Evolutionary conservation across 2,329 filamentous ascomycete species (phyloP), one percentile per base, ranked within the genome.

Genomic region (Neoscytalidium dimidiatum): DNA sequence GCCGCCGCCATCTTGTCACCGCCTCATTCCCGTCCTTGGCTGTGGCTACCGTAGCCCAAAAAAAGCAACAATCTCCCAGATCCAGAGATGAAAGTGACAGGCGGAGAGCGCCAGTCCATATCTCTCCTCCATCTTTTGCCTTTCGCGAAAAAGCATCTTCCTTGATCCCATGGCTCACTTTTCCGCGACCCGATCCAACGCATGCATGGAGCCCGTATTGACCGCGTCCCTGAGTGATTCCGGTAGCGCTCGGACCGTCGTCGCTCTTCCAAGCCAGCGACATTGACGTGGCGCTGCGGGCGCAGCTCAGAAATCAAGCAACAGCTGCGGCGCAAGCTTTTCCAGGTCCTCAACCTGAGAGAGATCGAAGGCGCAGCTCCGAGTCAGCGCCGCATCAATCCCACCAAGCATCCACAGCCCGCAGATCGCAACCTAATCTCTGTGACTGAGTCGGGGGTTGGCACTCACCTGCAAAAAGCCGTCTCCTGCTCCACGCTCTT

Each of bases 321-420:
- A 78, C 72, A 97, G 80, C 78, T 96, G 92, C 64, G 92, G 91
- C 14, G 91, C 90, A 71, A 96, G 83, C 78, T 92, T 95, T 80
- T 97, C 94, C 66, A 98, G 75, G 80, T 97, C 94, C 74, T 96
- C 92, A 51, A 96, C 89, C 86, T 94, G 38, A 28, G 8, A 19
- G 49, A 58, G 13, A 28, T 38, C 14, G n/a, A 28, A 53, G 31
- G 31, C 31, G 31, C 38, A 29, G 31, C 38, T 14, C 8, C 13
- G 26, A 35, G 48, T 61, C 29, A 53, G 56, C 53, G 29, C 17
- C 26, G n/a, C n/a, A 28, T 11, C 13, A n/a, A n/a, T n/a, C n/a
- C n/a, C n/a, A n/a, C 19, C 33, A 58, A 53, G 66, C 77, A 85
- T 77, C 69, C 92, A 61, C 71, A 74, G 77, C 19, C 68, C 62